These are phyloP conservation scores for Oryza longistaminata DNA, from an alignment of 176 grass and related monocot genomes.

Conservation along the genomic window DNA sequence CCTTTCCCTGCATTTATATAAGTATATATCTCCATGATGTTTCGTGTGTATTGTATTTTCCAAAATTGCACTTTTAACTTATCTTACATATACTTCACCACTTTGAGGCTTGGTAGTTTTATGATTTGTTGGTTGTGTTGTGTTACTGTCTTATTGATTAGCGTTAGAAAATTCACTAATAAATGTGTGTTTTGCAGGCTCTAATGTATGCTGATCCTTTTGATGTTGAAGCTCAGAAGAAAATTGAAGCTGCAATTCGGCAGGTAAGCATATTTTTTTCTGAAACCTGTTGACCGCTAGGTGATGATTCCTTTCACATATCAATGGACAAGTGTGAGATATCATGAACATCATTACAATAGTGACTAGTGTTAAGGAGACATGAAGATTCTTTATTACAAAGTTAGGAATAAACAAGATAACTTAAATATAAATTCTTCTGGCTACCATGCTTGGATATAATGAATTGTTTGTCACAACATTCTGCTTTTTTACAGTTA, in stretches of 20 bases:
- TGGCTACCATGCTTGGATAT: conserved; percentile 10
- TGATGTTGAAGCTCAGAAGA: conserved; percentile 95
- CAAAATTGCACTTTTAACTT: conserved; percentile 9
- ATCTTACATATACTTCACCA: background rate
- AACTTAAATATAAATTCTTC: conserved; percentile 8
- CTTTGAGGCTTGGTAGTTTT: background rate
- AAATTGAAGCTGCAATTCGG: conserved; percentile 97
- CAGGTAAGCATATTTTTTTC: conserved; percentile 61
- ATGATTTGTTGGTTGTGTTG: background rate
- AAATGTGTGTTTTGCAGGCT: conserved; percentile 50
- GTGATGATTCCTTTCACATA: background rate
- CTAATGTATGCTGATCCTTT: conserved; percentile 93
- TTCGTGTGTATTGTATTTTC: background rate
- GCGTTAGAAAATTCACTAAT: background rate
- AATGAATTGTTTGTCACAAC: background rate
- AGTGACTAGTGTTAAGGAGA: background rate
- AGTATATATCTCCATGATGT: conserved; percentile 5
- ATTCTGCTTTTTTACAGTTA: conserved; percentile 18
- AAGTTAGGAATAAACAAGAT: background rate
- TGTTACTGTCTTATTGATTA: conserved; percentile 22
- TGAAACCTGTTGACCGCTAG: background rate
- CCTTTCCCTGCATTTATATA: background rate
- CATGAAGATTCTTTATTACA: background rate
- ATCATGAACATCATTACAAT: conserved; percentile 12
- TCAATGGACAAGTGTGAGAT: conserved; percentile 19